Evolutionary conservation across 2,329 filamentous ascomycete genomes (phyloP), one percentile per base, ranked within the genome.

Genomic region (Westerdykella aurantiaca): DNA sequence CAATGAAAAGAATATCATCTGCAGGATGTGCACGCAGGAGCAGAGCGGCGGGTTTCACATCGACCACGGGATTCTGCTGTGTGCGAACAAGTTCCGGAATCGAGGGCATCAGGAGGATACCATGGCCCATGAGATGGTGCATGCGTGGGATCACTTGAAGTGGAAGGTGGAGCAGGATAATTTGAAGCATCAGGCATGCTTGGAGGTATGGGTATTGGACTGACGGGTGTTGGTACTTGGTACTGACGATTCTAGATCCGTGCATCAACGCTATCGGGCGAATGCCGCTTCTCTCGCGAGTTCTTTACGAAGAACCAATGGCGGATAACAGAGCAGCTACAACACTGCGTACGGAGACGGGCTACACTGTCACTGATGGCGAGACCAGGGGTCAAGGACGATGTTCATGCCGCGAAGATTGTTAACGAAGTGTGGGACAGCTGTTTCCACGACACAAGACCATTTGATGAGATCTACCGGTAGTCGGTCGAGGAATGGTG

Each of bases 381-480:
- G 29, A 77, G 93, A 48, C 88, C 89, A 13, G 76, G 78, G 38
- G 93, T 90, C 63, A 87, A 86, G 66, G 86, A 95, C 67, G 83
- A 95, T 57, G 82, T 83, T 12, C 87, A 97, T 55, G 93, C 93
- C 4, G 79, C 81, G 41, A 88, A 86, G 70, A 83, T 94, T 21
- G 88, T 98, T 45, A 93, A 97, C 69, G 85, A 95, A 69, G 93
- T 98, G n/a, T 98, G 91, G 88, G 90, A 95, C 55, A 96, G 89
- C 58, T 98, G 93, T 68, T 98, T 95, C 66, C 74, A 80, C 41
- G 93, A 98, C 69, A 97, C 91, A 4, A 77, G 93, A 60, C 93
- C 93, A 2, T 98, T 98, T 69, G 89, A 97, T 67, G 91, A 97
- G 66, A 89, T 98, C 42, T 98, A 95, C 68, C 83, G 88, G 66